Percentiles rank a stretch among this genome's conserved stretches.
These are phyloP conservation scores for Dryas integrifolia DNA, from an alignment of 331 rosid genomes.

Conservation along the genomic window DNA sequence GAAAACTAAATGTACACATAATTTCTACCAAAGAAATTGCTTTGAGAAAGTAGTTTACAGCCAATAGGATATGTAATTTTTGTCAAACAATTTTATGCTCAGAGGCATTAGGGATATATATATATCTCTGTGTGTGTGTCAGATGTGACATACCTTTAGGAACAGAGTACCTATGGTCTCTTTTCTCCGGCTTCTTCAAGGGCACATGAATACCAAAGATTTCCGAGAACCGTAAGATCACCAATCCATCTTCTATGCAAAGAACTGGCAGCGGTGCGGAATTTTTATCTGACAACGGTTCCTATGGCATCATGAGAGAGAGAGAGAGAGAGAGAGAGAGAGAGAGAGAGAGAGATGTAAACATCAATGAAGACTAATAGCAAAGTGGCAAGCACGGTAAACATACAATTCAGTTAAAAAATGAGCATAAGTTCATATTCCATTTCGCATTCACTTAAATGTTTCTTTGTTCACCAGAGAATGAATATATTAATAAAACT, in stretches of 20 bases:
- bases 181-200: slow-evolving; percentile 72
- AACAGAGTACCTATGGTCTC: slow-evolving; percentile 60
- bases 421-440: background rate
- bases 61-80: slow-evolving; percentile 4
- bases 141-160: slow-evolving; percentile 52
- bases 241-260: slow-evolving; percentile 81
- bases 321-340: background rate
- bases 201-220: slow-evolving; percentile 82
- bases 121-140: background rate
- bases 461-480: no score
- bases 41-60: background rate
- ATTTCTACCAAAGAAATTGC: slow-evolving; percentile 13
- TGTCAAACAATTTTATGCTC: background rate
- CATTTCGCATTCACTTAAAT: no score
- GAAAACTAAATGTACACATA: background rate
- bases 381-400: slow-evolving; percentile 13
- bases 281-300: slow-evolving; percentile 32
- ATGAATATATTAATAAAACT: no score
- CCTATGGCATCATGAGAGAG: slow-evolving; percentile 18
- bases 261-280: slow-evolving; percentile 71
- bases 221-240: slow-evolving; percentile 82
- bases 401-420: background rate
- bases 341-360: slow-evolving; percentile 16
- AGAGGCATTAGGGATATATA: slow-evolving; percentile 17
- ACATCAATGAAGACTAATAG: slow-evolving; percentile 32